A percentile compares a stretch with the other conserved stretches of the same genome.
phyloP scores from a whole-genome alignment of 495 filamentous ascomycete species.

The Aspergillus mulundensis region DNA sequence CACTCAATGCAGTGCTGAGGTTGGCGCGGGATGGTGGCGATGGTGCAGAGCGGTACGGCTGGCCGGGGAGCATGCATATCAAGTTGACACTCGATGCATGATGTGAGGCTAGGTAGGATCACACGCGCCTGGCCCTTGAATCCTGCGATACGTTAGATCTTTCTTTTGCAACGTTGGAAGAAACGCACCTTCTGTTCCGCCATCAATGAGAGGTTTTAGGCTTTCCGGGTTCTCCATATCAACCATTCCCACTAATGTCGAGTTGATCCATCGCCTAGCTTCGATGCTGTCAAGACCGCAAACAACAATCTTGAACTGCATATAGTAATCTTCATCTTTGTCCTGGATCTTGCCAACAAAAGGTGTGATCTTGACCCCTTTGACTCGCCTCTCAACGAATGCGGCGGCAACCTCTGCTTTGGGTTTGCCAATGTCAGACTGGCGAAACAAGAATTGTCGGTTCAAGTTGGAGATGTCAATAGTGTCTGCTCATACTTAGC shows the following conservation, averaged over 20 bases:
- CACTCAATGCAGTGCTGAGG: conserved; percentile 99
- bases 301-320: conserved; percentile 90
- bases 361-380: conserved; percentile 86
- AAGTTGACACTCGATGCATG: conserved; percentile 97
- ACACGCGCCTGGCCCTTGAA: conserved; percentile 98
- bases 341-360: conserved; percentile 95
- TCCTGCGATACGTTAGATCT: conserved; percentile 41
- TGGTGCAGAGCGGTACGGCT: conserved; percentile 92
- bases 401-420: conserved; percentile 91
- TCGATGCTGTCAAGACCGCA: conserved; percentile 98
- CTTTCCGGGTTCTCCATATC: conserved; percentile 73
- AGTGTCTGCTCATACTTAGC: conserved; percentile 57
- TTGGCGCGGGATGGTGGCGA: conserved; percentile 94
- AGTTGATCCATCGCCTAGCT: conserved; percentile 96
- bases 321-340: conserved; percentile 95
- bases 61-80: conserved; percentile 95
- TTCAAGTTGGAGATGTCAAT: conserved; percentile 99
- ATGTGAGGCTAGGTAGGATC: conserved; percentile 84
- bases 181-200: conserved; percentile 79
- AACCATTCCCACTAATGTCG: conserved; percentile 85
- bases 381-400: conserved; percentile 85
- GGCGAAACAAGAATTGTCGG: conserved; percentile 93
- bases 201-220: conserved; percentile 90
- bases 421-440: conserved; percentile 84
- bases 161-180: not conserved